Conservation (phyloP, 129 eudicot species). For the Artemisia tridentata region DNA sequence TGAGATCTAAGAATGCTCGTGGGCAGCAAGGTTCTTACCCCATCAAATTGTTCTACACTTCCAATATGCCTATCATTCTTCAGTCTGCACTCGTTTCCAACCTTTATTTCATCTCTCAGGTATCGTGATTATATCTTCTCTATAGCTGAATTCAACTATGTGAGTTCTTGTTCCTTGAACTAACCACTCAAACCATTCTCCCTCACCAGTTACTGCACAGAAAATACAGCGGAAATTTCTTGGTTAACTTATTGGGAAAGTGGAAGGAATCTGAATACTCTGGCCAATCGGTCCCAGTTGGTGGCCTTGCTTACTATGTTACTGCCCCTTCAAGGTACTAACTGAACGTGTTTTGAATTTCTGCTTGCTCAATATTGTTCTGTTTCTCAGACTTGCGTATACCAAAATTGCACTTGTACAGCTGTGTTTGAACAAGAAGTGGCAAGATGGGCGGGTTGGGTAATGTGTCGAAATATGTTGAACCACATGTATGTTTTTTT, state of each 20-base stretch:
- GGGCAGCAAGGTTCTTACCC: slow-evolving; percentile 93
- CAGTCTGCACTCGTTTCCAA: slow-evolving; percentile 88
- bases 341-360: too few species aligned
- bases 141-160: not conserved
- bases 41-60: slow-evolving; percentile 81
- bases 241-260: slow-evolving; percentile 73
- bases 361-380: too few species aligned
- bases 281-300: slow-evolving; percentile 67
- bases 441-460: too few species aligned
- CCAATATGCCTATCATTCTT: slow-evolving; percentile 87
- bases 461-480: too few species aligned
- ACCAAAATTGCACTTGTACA: too few species aligned
- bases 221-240: slow-evolving; percentile 65
- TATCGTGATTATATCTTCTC: slow-evolving; percentile 14
- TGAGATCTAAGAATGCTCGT: slow-evolving; percentile 84
- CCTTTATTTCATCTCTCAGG: slow-evolving; percentile 88
- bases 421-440: too few species aligned
- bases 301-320: slow-evolving; percentile 71
- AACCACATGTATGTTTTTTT: too few species aligned
- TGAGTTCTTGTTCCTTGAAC: not conserved
- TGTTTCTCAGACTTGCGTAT: too few species aligned
- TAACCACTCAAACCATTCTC: too few species aligned
- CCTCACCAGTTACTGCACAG: slow-evolving; percentile 56
- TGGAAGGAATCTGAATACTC: slow-evolving; percentile 84
- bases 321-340: slow-evolving; percentile 58